Conservation (phyloP, 805 yeast species). For the Candida endomychidarum region DNA sequence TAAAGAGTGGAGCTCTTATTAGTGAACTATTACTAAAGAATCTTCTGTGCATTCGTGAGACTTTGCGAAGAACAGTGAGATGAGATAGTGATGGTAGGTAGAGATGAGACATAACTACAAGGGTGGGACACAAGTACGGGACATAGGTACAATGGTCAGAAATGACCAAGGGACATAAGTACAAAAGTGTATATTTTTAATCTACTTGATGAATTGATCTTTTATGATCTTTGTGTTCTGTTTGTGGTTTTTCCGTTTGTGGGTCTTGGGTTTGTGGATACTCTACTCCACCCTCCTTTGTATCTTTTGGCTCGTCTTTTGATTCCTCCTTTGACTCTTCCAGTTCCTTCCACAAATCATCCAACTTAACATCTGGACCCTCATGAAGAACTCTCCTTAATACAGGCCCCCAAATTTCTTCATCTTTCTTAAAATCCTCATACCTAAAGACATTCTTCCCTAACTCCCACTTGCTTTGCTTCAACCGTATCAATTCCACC, state of each 20-base stretch:
- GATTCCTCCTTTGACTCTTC: background rate
- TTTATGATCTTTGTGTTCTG: background rate
- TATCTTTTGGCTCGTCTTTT: background rate
- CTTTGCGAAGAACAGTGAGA: too few species aligned
- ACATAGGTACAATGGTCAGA: too few species aligned
- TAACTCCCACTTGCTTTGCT: conserved; percentile 85
- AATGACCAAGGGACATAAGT: too few species aligned
- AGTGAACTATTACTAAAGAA: conserved; percentile 9
- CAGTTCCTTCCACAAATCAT: background rate
- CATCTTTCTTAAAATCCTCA: conserved; percentile 62
- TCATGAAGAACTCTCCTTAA: conserved; percentile 51
- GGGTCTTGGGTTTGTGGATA: background rate
- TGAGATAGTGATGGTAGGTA: too few species aligned
- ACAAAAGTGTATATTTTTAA: too few species aligned
- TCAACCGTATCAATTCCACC: conserved; percentile 72
- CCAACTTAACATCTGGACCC: conserved; percentile 27
- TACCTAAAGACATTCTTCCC: conserved; percentile 66
- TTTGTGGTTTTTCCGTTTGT: background rate
- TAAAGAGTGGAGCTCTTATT: background rate
- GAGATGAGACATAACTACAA: too few species aligned
- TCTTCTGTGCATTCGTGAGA: conserved; percentile 7
- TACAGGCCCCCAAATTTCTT: conserved; percentile 69
- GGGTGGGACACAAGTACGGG: too few species aligned
- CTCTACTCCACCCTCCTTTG: background rate
- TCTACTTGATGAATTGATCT: conserved; percentile 11